Evolutionary conservation across 1,139 yeast genomes (phyloP), one percentile per base, ranked within the genome.

Genomic region (Nadsonia commutata): DNA sequence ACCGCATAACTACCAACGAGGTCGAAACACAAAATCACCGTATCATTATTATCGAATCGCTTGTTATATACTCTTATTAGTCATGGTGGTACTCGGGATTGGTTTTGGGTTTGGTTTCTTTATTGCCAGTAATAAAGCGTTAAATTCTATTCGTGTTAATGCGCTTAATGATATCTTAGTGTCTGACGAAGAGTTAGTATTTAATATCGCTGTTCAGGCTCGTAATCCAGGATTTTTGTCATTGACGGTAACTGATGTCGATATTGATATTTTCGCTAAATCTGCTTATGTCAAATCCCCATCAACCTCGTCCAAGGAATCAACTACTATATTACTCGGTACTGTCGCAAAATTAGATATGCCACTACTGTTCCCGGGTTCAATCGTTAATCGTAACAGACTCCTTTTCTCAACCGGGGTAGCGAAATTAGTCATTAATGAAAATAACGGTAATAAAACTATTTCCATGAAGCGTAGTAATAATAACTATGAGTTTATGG

Each of bases 221-320:
- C 74, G 79, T 51, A 90, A 90, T 58, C 96, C 96, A 1, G 95
- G 96, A 0, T 55, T 84, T 66, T 70, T 81, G 52, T 71, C 83
- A 1, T 76, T 88, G 3, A 68, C 69, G 5, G 68, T 88, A 2
- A 68, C 68, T 39, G 75, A 77, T 7, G 80, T 80, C 5, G 93
- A 85, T 52, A 60, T 90, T 40, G 96, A 88, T 57, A 69, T 90
- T 2, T 90, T 90, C 66, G 97, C 96, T 1, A 80, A 81, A 52
- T 76, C 93, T 44, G 72, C 78, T 4, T 76, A 74, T 54, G 63
- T 67, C 20, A 54, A 54, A 31, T 57, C 57, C 22, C 56, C 49
- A 11, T 37, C 39, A 13, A 45, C 39, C 38, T 37, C 4, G 9
- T 4, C 5, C n/a, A 16, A 9, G 9, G 33, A 27, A 8, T 41